These are phyloP conservation scores for Xylaria sp. DNA, from an alignment of 2,329 filamentous ascomycete species.

Conservation along the genomic window DNA sequence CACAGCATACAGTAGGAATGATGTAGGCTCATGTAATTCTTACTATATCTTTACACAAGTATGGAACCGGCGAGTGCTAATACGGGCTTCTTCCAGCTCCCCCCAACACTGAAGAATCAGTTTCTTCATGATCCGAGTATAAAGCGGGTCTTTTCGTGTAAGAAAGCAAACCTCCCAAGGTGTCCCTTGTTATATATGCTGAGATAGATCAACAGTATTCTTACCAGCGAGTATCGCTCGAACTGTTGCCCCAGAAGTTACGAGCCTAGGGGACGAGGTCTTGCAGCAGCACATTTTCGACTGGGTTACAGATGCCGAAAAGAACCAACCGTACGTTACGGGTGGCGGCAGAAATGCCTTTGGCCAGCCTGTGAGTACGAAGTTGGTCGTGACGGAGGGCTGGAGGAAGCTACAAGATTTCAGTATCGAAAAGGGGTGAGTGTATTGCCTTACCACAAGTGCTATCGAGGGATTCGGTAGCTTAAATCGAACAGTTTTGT, in stretches of 20 bases:
- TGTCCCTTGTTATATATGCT: background rate
- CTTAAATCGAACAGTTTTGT: constrained; percentile 52
- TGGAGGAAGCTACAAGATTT: constrained; percentile 71
- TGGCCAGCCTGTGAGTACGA: constrained; percentile 63
- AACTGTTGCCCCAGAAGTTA: constrained; percentile 56
- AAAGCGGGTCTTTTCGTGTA: constrained; percentile 37
- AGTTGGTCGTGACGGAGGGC: constrained; percentile 71
- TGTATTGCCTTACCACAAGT: background rate
- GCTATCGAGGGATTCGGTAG: background rate
- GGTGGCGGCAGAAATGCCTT: constrained; percentile 69
- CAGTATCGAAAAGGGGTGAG: constrained; percentile 63
- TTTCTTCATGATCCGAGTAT: constrained; percentile 39
- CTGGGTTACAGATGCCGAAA: constrained; percentile 71
- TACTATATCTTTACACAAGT: constrained; percentile 19
- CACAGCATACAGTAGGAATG: constrained; percentile 35
- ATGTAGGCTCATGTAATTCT: constrained; percentile 50
- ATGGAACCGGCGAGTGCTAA: constrained; percentile 47
- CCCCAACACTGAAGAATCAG: constrained; percentile 38
- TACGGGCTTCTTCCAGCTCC: constrained; percentile 39
- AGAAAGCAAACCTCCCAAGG: constrained; percentile 2
- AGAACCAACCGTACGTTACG: constrained; percentile 68
- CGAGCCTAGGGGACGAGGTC: constrained; percentile 61
- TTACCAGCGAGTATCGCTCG: constrained; percentile 54
- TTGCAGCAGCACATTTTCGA: constrained; percentile 64
- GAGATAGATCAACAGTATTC: constrained; percentile 55